Conservation (phyloP, 2,329 filamentous ascomycete genomes). For the Grosmannia clavigera region DNA sequence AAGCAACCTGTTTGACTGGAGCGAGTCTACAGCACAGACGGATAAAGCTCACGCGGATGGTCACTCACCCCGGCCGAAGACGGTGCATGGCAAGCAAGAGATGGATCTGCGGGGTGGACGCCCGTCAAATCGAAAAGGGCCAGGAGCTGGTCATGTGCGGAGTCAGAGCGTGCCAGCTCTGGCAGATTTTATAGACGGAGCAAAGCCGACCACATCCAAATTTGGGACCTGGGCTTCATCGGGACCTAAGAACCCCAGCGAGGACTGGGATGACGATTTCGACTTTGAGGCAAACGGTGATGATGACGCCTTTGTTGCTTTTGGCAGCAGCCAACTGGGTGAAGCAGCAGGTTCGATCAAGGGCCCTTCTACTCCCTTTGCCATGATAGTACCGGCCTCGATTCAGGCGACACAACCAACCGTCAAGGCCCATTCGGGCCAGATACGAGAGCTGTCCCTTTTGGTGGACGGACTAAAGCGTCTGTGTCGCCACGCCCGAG, state of each 20-base stretch:
- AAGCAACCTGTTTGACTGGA: slow-evolving; percentile 70
- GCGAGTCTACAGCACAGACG: slow-evolving; percentile 45
- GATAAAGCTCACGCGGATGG: slow-evolving; percentile 49
- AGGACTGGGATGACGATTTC: slow-evolving; percentile 87
- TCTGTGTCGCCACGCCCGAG: slow-evolving; percentile 55
- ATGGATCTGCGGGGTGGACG: slow-evolving; percentile 59
- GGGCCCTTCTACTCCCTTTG: slow-evolving; percentile 24
- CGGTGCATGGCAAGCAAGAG: slow-evolving; percentile 65
- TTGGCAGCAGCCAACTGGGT: not conserved
- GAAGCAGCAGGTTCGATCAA: slow-evolving; percentile 14
- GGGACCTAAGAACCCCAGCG: slow-evolving; percentile 65
- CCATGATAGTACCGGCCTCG: slow-evolving; percentile 63
- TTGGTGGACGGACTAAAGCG: slow-evolving; percentile 76
- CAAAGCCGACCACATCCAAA: slow-evolving; percentile 46
- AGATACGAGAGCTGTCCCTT: slow-evolving; percentile 68
- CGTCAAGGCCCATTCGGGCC: slow-evolving; percentile 71
- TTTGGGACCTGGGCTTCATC: slow-evolving; percentile 74
- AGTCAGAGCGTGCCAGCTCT: slow-evolving; percentile 71
- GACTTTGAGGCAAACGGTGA: slow-evolving; percentile 44
- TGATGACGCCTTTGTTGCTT: slow-evolving; percentile 1
- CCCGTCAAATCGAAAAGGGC: slow-evolving; percentile 51
- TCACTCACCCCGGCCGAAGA: slow-evolving; percentile 54
- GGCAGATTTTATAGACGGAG: slow-evolving; percentile 46
- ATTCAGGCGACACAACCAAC: slow-evolving; percentile 75
- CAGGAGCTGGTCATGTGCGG: slow-evolving; percentile 58